Conservation (phyloP, 352 stramenopile genomes). For the Paralagenidium karlingii region DNA sequence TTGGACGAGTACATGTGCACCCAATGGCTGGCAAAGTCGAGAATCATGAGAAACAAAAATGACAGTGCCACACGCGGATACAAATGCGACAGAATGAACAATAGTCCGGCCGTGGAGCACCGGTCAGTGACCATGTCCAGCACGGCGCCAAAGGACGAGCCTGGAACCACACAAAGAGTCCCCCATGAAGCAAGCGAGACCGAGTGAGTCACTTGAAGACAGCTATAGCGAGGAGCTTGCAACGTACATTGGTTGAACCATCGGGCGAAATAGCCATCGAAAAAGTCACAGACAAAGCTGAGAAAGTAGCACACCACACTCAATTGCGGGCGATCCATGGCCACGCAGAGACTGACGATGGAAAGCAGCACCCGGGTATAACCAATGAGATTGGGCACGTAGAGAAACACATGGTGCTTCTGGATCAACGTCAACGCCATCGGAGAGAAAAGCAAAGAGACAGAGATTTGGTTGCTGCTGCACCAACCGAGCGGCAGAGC, state of each 20-base stretch:
- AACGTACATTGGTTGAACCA: conserved; percentile 90
- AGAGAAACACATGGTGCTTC: conserved; percentile 90
- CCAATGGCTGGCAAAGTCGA: conserved; percentile 97
- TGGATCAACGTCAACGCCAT: no score
- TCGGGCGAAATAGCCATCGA: conserved; percentile 95
- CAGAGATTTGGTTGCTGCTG: no score
- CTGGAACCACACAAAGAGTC: conserved; percentile 11
- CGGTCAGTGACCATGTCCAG: conserved; percentile 98
- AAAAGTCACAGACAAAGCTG: conserved; percentile 96
- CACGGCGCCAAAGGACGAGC: conserved; percentile 89
- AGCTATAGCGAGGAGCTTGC: background rate
- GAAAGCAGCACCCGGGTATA: conserved; percentile 87
- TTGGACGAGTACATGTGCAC: conserved; percentile 95
- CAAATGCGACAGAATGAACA: conserved; percentile 89
- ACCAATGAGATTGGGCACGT: conserved; percentile 95
- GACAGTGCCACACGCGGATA: conserved; percentile 74
- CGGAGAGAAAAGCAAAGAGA: no score
- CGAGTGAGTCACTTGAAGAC: background rate
- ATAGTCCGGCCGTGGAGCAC: conserved; percentile 91
- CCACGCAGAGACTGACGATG: conserved; percentile 75
- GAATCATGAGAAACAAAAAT: conserved; percentile 86
- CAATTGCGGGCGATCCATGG: conserved; percentile 39
- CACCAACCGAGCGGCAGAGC: no score
- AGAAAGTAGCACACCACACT: conserved; percentile 86
- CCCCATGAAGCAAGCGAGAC: background rate